Percentiles rank a stretch among this genome's conserved stretches.
Evolutionary conservation across 1,284 basidiomycete genomes (phyloP).

Genomic region (Neonothopanus nambi): DNA sequence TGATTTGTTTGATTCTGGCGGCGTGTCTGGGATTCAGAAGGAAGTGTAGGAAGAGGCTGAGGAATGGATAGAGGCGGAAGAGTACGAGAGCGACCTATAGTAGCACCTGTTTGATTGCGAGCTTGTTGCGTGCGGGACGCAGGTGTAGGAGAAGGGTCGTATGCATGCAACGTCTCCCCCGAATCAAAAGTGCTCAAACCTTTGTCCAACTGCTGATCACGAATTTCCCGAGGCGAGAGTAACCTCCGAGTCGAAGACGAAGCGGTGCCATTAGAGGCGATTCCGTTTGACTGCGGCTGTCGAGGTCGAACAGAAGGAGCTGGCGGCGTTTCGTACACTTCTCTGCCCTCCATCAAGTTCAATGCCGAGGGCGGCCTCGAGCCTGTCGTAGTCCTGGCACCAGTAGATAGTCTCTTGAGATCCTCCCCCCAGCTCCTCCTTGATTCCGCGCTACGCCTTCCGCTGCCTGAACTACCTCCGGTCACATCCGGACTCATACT

Average conservation of each 20-base stretch:
- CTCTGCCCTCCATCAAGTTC: slow-evolving; percentile 21
- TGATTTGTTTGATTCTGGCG: slow-evolving; percentile 30
- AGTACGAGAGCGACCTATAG: slow-evolving; percentile 37
- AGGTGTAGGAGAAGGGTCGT: slow-evolving; percentile 71
- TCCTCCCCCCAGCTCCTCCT: slow-evolving; percentile 58
- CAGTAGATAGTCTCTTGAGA: slow-evolving; percentile 29
- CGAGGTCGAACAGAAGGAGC: slow-evolving; percentile 12
- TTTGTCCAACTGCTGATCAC: slow-evolving; percentile 10
- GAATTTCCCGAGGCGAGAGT: slow-evolving; percentile 52
- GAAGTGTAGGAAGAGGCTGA: slow-evolving; percentile 57
- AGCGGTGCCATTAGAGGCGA: slow-evolving; percentile 22
- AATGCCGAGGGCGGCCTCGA: slow-evolving; percentile 30
- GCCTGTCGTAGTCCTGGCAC: slow-evolving; percentile 31
- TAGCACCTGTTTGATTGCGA: slow-evolving; percentile 16
- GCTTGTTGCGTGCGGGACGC: slow-evolving; percentile 38
- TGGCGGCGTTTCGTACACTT: slow-evolving; percentile 34
- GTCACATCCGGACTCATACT: slow-evolving; percentile 37
- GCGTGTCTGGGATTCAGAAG: slow-evolving; percentile 46
- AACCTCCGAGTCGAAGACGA: slow-evolving; percentile 43
- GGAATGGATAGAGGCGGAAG: slow-evolving; percentile 54
- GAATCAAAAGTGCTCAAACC: slow-evolving; percentile 39
- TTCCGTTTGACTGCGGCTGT: slow-evolving; percentile 15
- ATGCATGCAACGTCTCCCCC: slow-evolving; percentile 39
- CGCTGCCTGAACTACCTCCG: slow-evolving; percentile 32
- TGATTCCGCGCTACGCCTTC: slow-evolving; percentile 53